Base-by-base conservation (phyloP, 306 rosid species). In the Alnus glutinosa region DNA sequence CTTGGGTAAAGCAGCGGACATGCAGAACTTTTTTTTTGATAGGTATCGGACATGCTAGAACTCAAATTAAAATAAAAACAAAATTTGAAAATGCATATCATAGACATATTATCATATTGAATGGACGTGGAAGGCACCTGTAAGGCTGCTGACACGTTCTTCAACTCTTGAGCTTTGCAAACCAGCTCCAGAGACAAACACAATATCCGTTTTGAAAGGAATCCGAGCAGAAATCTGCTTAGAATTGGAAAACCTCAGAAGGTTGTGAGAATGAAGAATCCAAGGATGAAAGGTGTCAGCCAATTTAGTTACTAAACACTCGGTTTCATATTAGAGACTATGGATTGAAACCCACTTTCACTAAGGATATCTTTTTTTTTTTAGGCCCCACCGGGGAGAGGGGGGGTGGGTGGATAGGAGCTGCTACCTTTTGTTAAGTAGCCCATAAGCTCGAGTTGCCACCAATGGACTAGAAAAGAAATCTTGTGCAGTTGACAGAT, bases 201-300 rank as follows among this genome's bases (percentile, higher is more conserved):
- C 91, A 85, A 93, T 34, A 86, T 96, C 99, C 78, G 76, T 80
- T 75, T 85, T 88, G 83, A 90, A 92, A 79, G 99, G 94, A 85
- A 88, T 85, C 84, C 90, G 89, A 62, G 93, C 92, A 71, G 88
- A 82, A 82, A 96, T 87, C 99, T 93, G 89, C 77, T 84, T 59
- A 76, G 70, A 62, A 78, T 62, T 54, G 76, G 44, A 68, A 54
- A 61, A 68, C 63, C 66, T 57, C 55, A 32, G 18, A 80, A 77
- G 63, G 55, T 57, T 54, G 50, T 9, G 71, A 23, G 55, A 81
- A 37, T 18, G 69, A 19, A 80, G 75, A 83, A 57, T 64, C 48
- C 75, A 61, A 71, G 10, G 66, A 30, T 30, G 70, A 75, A 79
- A 71, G 55, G 67, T 48, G 61, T 54, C 70, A 7, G 14, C 9